Evolutionary conservation across 352 stramenopile species (phyloP), one percentile per base, ranked within the genome.

Genomic region (Pythium phragmiticola): DNA sequence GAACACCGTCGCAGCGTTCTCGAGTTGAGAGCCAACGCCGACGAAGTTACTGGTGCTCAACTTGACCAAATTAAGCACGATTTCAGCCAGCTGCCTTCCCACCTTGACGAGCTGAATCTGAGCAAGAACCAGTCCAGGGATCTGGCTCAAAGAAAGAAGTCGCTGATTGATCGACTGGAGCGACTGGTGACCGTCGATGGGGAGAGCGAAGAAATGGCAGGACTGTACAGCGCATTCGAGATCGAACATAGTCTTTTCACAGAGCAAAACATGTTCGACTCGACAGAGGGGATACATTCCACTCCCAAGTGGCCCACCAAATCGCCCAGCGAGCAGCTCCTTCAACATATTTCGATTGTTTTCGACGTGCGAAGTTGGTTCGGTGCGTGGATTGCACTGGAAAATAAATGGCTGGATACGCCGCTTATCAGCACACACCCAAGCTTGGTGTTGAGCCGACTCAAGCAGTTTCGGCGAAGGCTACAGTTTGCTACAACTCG

Each of bases 301-400:
- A n/a, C 26, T n/a, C 26, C 11, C 36, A 30, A 42, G 21, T 55
- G 56, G 49, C 48, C 66, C 8, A 33, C 30, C 4, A 60, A 82
- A 12, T 79, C 70, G 7, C 42, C 42, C 3, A 84, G 69, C 13
- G 77, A 88, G 49, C 50, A 73, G 7, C 51, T 90, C 4, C 68
- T 89, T 33, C 62, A 85, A 51, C 76, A 88, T 37, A 53, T 89
- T 13, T 74, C 83, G 4, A 77, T 73, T 4, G 72, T 80, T 5
- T 46, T 89, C n/a, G 80, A 90, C 23, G 66, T 89, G 23, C 70
- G 78, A 4, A 69, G 78, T 16, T 88, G 82, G 82, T 88, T 75
- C 37, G 33, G 51, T 7, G 76, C 79, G 2, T 90, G 82, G 82
- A 73, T 52, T 3, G 66, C 66, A 11, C 26, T 87, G 16, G 74